Conservation (phyloP, 2,329 filamentous ascomycete species). For the Cladophialophora chaetospira region DNA sequence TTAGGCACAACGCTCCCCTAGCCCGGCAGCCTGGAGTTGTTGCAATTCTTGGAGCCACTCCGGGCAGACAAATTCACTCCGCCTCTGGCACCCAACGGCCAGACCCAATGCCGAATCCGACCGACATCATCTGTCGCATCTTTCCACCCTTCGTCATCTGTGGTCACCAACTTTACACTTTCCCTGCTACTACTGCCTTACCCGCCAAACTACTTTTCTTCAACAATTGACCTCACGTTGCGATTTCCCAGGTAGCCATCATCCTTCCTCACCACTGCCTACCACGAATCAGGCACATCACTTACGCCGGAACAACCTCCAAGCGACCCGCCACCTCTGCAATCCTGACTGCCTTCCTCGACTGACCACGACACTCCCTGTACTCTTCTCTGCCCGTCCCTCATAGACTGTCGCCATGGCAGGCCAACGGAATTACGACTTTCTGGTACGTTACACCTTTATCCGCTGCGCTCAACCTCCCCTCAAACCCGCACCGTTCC, state of each 20-base stretch:
- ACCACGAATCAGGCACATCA: conserved; percentile 1
- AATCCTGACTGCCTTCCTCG: not conserved
- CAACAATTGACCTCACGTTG: not conserved
- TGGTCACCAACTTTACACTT: not conserved
- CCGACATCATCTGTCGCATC: conserved; percentile 26
- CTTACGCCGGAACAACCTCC: not conserved
- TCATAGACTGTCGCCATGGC: conserved; percentile 64
- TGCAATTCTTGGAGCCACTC: not conserved
- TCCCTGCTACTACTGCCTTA: not conserved
- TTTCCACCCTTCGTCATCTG: conserved; percentile 2
- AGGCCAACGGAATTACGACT: conserved; percentile 98
- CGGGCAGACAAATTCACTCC: not conserved
- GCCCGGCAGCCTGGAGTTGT: not conserved
- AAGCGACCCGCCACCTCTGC: conserved; percentile 4
- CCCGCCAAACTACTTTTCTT: not conserved
- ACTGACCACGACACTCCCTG: not conserved
- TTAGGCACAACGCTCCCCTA: not conserved
- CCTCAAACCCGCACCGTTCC: conserved; percentile 23
- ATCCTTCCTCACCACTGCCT: not conserved
- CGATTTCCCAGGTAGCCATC: not conserved
- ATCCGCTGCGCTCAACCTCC: conserved; percentile 23
- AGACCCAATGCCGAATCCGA: conserved; percentile 11
- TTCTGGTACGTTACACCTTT: conserved; percentile 69
- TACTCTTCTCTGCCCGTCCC: not conserved
- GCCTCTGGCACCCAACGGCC: not conserved